Evolutionary conservation across 23 red algal genomes (phyloP).

Genomic region (Chondrus crispus): DNA sequence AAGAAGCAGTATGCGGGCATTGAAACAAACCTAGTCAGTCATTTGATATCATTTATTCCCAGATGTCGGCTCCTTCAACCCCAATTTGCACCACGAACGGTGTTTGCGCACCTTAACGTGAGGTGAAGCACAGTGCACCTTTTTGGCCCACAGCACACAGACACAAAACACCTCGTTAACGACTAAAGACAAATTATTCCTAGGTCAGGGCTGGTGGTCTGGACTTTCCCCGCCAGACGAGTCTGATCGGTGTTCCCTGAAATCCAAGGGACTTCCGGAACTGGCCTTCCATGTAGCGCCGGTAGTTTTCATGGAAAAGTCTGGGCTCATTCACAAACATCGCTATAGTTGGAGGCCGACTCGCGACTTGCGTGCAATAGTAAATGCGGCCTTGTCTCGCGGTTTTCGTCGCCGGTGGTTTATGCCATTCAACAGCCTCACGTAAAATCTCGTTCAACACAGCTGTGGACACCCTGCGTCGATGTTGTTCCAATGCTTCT

Average conservation of each 20-base stretch:
- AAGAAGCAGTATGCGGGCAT: too few species aligned
- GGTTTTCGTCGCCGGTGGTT: constrained; percentile 60
- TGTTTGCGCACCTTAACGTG: too few species aligned
- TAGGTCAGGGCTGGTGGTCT: constrained; percentile 10
- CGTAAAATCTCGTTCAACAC: constrained; percentile 89
- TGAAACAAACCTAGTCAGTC: too few species aligned
- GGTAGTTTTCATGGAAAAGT: constrained; percentile 94
- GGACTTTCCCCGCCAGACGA: constrained; percentile 89
- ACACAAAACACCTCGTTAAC: too few species aligned
- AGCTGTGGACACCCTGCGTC: constrained; percentile 80
- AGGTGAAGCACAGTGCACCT: too few species aligned
- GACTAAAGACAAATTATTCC: background rate
- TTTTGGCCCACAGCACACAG: too few species aligned
- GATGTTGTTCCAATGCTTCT: constrained; percentile 77
- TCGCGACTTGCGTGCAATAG: constrained; percentile 94
- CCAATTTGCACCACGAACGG: too few species aligned
- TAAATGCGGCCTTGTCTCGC: constrained; percentile 90
- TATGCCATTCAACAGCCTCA: constrained; percentile 89
- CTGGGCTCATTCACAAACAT: constrained; percentile 94
- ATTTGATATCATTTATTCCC: too few species aligned
- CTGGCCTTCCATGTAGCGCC: constrained; percentile 69
- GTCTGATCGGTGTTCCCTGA: constrained; percentile 78
- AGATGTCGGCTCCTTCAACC: too few species aligned
- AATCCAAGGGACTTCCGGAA: constrained; percentile 91
- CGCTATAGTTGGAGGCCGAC: constrained; percentile 86